These are phyloP conservation scores for Kregervanrija fluxuum DNA, from an alignment of 805 yeast genomes.

Conservation along the genomic window DNA sequence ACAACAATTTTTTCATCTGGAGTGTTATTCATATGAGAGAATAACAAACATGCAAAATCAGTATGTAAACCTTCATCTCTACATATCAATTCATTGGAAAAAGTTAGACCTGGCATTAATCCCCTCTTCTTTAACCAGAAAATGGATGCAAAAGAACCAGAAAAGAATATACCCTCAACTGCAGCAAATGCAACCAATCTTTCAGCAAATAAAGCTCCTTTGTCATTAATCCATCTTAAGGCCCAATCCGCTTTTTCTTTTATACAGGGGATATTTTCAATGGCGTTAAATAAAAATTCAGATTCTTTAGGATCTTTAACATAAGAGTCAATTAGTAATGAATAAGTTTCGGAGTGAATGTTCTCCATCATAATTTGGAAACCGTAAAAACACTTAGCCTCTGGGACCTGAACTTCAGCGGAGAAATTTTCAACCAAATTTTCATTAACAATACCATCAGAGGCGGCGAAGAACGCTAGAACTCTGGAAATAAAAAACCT, in stretches of 20 bases:
- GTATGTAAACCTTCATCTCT: slow-evolving; percentile 99
- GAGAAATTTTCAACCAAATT: slow-evolving; percentile 95
- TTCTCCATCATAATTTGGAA: slow-evolving; percentile 99
- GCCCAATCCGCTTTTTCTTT: slow-evolving; percentile 99
- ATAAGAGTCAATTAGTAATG: slow-evolving; percentile 88
- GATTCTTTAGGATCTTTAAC: slow-evolving; percentile 94
- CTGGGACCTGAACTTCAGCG: slow-evolving; percentile 95
- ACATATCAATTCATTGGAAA: slow-evolving; percentile 94
- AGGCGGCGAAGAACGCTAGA: slow-evolving; percentile 96
- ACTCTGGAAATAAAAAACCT: slow-evolving; percentile 88
- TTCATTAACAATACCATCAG: slow-evolving; percentile 97
- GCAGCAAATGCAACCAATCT: slow-evolving; percentile 98
- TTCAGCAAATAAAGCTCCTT: slow-evolving; percentile 86
- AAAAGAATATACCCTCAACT: slow-evolving; percentile 97
- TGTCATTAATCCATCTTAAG: slow-evolving; percentile 89
- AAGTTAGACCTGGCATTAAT: slow-evolving; percentile 97
- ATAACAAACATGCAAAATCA: slow-evolving; percentile 93
- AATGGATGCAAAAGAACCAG: slow-evolving; percentile 96
- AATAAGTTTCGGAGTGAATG: slow-evolving; percentile 96
- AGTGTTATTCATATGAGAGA: slow-evolving; percentile 86
- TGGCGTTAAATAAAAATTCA: slow-evolving; percentile 86
- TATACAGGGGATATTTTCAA: slow-evolving; percentile 93
- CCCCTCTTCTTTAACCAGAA: slow-evolving; percentile 99
- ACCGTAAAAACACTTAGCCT: slow-evolving; percentile 97
- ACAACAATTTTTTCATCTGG: slow-evolving; percentile 76